Conservation (phyloP, 768 basidiomycete genomes). For the Lactifluus piperatus region DNA sequence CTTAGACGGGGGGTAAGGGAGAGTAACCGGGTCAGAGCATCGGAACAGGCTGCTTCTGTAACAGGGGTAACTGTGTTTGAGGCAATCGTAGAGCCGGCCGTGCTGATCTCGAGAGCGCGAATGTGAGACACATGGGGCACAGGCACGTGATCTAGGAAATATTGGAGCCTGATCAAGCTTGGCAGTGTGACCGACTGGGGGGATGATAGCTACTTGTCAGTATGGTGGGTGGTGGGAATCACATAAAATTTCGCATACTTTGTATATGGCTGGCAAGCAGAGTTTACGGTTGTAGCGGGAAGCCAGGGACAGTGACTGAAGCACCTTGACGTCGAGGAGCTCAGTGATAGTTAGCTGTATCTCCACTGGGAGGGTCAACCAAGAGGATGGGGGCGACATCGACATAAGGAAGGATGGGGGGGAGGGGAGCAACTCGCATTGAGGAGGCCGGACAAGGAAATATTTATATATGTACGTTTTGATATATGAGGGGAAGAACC, state of each 20-base stretch:
- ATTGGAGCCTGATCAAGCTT: constrained; percentile 10
- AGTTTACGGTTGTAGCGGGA: constrained; percentile 6
- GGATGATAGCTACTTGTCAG: background rate
- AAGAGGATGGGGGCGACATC: background rate
- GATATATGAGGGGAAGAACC: constrained; percentile 2
- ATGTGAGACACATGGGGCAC: constrained; percentile 10
- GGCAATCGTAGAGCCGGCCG: background rate
- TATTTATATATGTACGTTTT: constrained; percentile 10
- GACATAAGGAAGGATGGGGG: background rate
- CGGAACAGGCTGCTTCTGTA: constrained; percentile 4
- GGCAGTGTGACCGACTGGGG: constrained; percentile 14
- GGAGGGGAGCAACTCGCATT: background rate
- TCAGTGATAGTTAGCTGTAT: constrained; percentile 16
- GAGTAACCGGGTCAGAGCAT: constrained; percentile 9
- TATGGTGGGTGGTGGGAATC: background rate
- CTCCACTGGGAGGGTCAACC: constrained; percentile 17
- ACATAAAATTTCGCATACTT: constrained; percentile 1
- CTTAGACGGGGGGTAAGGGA: constrained; percentile 8
- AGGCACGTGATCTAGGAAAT: constrained; percentile 18
- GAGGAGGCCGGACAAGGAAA: background rate
- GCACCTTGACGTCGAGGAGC: constrained; percentile 14
- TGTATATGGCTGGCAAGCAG: constrained; percentile 13
- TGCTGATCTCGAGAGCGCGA: constrained; percentile 16
- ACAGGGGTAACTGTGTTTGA: background rate
- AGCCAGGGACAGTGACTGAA: constrained; percentile 9